Evolutionary conservation across 345 rosid genomes (phyloP).

Genomic region (Camelina laxa): DNA sequence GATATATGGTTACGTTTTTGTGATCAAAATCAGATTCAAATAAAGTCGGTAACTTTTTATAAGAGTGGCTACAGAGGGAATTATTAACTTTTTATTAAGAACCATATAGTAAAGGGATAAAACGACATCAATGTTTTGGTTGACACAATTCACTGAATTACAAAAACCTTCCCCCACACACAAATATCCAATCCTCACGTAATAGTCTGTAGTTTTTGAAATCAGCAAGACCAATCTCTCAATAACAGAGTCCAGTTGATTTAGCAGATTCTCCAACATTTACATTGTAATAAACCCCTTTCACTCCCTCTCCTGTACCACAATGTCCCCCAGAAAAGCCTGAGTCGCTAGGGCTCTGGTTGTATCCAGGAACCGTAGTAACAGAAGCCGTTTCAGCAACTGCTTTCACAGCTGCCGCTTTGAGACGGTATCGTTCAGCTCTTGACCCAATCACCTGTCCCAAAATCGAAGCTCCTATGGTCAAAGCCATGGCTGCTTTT

Average conservation of each 20-base stretch:
- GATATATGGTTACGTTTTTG: not conserved
- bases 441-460: slow-evolving; percentile 92
- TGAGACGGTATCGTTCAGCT: slow-evolving; percentile 79
- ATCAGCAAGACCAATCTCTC: slow-evolving; percentile 27
- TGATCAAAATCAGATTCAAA: not conserved
- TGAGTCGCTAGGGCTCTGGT: slow-evolving; percentile 30
- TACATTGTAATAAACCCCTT: slow-evolving; percentile 39
- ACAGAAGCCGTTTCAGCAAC: slow-evolving; percentile 43
- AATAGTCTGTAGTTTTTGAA: not conserved
- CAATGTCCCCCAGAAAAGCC: slow-evolving; percentile 42
- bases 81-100: slow-evolving; percentile 36
- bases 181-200: slow-evolving; percentile 17
- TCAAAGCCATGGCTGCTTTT: slow-evolving; percentile 84
- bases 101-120: slow-evolving; percentile 15
- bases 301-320: slow-evolving; percentile 46
- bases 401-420: slow-evolving; percentile 42
- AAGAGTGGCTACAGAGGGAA: not conserved
- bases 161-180: slow-evolving; percentile 20
- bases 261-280: slow-evolving; percentile 44
- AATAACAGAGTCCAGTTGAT: slow-evolving; percentile 51
- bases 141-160: slow-evolving; percentile 36
- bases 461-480: slow-evolving; percentile 80
- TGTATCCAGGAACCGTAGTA: slow-evolving; percentile 34
- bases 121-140: slow-evolving; percentile 22
- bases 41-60: not conserved